phyloP scores from a whole-genome alignment of 768 basidiomycete genomes.

The Phanerochaete sordida region DNA sequence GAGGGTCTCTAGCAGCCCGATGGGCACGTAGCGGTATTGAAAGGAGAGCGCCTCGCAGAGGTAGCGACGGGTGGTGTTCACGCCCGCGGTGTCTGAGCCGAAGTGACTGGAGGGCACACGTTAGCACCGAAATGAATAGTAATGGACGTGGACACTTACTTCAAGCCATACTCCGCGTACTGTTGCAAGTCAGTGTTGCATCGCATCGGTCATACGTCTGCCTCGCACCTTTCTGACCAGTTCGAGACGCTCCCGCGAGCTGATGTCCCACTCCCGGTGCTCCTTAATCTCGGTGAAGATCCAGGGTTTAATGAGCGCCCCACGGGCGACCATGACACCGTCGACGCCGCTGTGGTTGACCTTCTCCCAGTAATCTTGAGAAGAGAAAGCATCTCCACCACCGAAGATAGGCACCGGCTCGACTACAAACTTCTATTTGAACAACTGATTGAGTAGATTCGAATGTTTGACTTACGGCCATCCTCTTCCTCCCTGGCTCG shows the following conservation, averaged over 20 bases:
- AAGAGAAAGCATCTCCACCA: conserved; percentile 92
- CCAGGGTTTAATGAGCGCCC: conserved; percentile 95
- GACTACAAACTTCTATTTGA: conserved; percentile 45
- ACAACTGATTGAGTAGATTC: conserved; percentile 4
- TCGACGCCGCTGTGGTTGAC: conserved; percentile 84
- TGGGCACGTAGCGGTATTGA: conserved; percentile 93
- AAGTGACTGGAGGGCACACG: conserved; percentile 53
- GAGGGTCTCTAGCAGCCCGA: conserved; percentile 82
- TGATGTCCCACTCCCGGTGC: conserved; percentile 89
- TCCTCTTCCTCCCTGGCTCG: conserved; percentile 68
- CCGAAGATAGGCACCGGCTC: conserved; percentile 92
- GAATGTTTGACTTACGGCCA: conserved; percentile 46
- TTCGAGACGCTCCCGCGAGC: conserved; percentile 78
- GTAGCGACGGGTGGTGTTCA: conserved; percentile 90
- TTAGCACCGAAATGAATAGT: neutral
- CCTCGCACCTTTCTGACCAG: conserved; percentile 63
- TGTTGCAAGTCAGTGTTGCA: conserved; percentile 24
- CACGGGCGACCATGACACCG: conserved; percentile 93
- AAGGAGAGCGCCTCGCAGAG: conserved; percentile 95
- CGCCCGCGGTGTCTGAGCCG: conserved; percentile 82
- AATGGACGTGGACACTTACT: conserved; percentile 37
- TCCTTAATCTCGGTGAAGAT: conserved; percentile 96
- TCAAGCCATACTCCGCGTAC: conserved; percentile 87
- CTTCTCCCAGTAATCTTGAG: conserved; percentile 74
- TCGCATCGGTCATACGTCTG: too few species aligned